phyloP scores from a whole-genome alignment of 1,284 basidiomycete species.

The Amylostereum areolatum region DNA sequence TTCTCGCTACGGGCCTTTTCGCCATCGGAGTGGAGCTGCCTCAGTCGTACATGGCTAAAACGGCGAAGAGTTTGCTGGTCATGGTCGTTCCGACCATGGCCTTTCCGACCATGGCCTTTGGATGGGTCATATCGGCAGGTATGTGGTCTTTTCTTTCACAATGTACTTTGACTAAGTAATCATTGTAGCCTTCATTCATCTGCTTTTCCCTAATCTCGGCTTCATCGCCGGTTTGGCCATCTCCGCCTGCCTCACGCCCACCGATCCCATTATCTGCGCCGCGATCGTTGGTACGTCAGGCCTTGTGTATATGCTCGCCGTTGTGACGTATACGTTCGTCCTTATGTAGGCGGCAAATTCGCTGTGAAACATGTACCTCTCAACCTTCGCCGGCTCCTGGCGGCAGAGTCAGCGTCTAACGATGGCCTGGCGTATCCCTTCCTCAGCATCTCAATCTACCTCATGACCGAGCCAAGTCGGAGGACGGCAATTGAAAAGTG shows the following conservation, averaged over 20 bases:
- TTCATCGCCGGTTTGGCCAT: slow-evolving; percentile 79
- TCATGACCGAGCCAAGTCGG: slow-evolving; percentile 66
- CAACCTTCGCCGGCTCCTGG: slow-evolving; percentile 79
- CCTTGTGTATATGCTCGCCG: not conserved
- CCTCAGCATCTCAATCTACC: slow-evolving; percentile 81
- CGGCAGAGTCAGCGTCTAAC: slow-evolving; percentile 88
- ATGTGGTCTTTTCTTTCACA: slow-evolving; percentile 10
- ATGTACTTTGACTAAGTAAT: not conserved
- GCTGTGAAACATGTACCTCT: slow-evolving; percentile 84
- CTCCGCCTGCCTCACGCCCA: slow-evolving; percentile 89
- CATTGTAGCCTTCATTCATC: slow-evolving; percentile 57
- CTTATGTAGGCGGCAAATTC: slow-evolving; percentile 76
- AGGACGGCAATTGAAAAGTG: slow-evolving; percentile 67
- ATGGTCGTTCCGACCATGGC: slow-evolving; percentile 78
- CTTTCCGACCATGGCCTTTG: no score
- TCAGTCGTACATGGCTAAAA: slow-evolving; percentile 57
- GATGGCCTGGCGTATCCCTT: slow-evolving; percentile 92
- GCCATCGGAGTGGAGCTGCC: slow-evolving; percentile 75
- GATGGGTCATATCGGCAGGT: slow-evolving; percentile 69
- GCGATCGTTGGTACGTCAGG: slow-evolving; percentile 46
- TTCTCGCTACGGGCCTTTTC: slow-evolving; percentile 66
- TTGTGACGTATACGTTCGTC: slow-evolving; percentile 24
- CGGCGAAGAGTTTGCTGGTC: slow-evolving; percentile 50
- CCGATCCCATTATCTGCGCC: slow-evolving; percentile 80
- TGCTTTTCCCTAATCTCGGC: slow-evolving; percentile 62